A percentile compares a stretch with the other conserved stretches of the same genome.
Conservation (phyloP, 75 land plant genomes). For the Pinus taeda region DNA sequence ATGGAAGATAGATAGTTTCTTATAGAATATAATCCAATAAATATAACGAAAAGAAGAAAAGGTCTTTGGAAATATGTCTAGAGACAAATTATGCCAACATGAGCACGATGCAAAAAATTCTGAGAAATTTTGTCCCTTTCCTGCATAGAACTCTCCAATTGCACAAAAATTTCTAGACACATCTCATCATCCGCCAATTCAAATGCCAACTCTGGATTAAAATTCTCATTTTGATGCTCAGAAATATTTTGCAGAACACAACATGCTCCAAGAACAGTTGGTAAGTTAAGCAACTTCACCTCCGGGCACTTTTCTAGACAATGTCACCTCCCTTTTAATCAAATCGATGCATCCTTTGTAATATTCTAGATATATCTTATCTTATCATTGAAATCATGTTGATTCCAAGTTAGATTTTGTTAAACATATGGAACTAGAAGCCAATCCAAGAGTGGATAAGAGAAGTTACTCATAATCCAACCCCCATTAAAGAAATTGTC, state of each 20-base stretch:
- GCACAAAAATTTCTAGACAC: constrained; percentile 41
- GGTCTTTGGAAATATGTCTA: neutral
- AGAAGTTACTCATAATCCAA: constrained; percentile 74
- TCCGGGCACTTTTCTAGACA: constrained; percentile 89
- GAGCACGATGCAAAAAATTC: constrained; percentile 78
- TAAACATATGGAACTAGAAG: constrained; percentile 66
- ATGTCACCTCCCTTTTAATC: constrained; percentile 80
- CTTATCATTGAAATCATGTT: constrained; percentile 89
- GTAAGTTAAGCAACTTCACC: constrained; percentile 89
- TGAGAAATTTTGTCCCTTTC: constrained; percentile 83
- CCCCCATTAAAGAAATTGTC: constrained; percentile 50
- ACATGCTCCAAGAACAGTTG: constrained; percentile 90
- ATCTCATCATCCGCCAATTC: constrained; percentile 77
- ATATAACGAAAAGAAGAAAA: too few species aligned
- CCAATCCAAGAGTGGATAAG: constrained; percentile 91
- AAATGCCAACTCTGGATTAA: constrained; percentile 47
- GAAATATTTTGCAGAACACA: constrained; percentile 93
- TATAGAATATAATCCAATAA: too few species aligned
- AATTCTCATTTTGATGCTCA: constrained; percentile 65
- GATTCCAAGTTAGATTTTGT: constrained; percentile 81
- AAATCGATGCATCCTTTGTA: constrained; percentile 56
- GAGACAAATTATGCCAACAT: constrained; percentile 61
- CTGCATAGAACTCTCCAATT: constrained; percentile 42
- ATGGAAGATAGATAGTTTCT: too few species aligned
- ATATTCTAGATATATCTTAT: constrained; percentile 59